phyloP scores from a whole-genome alignment of 352 stramenopile genomes.

The Thraustotheca clavata region DNA sequence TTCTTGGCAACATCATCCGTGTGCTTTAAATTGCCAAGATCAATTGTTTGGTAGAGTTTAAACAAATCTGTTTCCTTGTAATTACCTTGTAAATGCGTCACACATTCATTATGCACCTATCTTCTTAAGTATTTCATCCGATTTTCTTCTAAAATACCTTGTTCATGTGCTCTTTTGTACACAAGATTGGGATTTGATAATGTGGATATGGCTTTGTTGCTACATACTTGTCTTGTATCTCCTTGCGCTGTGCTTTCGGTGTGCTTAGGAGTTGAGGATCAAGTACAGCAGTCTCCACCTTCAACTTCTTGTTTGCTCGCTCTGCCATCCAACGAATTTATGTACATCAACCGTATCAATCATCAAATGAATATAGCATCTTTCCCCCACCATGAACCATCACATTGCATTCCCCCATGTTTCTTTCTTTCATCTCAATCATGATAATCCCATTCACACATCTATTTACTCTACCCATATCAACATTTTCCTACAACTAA shows the following conservation, averaged over 20 bases:
- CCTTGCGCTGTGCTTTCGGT: not conserved
- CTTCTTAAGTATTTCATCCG: not conserved
- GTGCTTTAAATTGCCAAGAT: conserved; percentile 72
- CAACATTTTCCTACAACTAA: too few relatives aligned
- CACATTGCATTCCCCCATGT: too few relatives aligned
- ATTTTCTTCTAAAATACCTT: conserved; percentile 1
- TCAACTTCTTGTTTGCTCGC: conserved; percentile 6
- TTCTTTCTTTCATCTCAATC: too few relatives aligned
- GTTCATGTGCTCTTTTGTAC: conserved; percentile 16
- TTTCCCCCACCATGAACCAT: too few relatives aligned
- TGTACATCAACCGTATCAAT: too few relatives aligned
- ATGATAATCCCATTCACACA: too few relatives aligned
- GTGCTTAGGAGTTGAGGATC: not conserved
- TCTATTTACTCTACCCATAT: too few relatives aligned
- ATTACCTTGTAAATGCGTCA: conserved; percentile 74
- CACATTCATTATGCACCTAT: conserved; percentile 65
- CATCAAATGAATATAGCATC: too few relatives aligned
- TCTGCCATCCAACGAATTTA: conserved; percentile 1
- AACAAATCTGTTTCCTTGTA: conserved; percentile 93
- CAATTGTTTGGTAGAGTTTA: conserved; percentile 88
- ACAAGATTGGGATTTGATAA: conserved; percentile 19
- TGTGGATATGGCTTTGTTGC: conserved; percentile 13
- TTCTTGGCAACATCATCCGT: conserved; percentile 33
- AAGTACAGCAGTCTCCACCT: not conserved
- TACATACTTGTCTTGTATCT: not conserved